Conservation (phyloP, 768 basidiomycete genomes). For the Mrakia blollopis region DNA sequence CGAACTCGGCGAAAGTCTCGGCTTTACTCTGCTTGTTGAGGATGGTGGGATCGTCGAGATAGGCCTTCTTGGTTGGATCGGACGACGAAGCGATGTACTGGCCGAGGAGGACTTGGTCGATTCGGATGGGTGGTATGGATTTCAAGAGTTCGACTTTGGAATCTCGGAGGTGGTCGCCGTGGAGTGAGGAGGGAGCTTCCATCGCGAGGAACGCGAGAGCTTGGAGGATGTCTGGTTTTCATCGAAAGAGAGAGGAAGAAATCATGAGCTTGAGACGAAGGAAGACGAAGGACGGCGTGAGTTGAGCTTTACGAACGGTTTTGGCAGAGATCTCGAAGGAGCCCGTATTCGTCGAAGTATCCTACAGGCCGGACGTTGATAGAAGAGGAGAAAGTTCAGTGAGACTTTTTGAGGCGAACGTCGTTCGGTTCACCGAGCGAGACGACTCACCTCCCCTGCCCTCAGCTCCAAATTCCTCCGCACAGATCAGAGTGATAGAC, state of each 20-base stretch:
- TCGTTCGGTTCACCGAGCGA: too few species aligned
- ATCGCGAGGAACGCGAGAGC: constrained; percentile 12
- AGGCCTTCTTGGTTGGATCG: neutral
- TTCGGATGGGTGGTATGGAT: constrained; percentile 2
- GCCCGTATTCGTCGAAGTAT: constrained; percentile 8
- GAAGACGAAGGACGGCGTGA: neutral
- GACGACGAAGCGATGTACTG: neutral
- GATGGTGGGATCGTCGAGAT: constrained; percentile 1
- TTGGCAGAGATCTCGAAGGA: neutral
- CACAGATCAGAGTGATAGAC: neutral
- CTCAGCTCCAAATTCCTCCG: neutral
- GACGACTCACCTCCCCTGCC: constrained; percentile 1
- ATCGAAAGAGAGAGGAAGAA: neutral
- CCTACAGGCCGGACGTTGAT: neutral
- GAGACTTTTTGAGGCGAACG: too few species aligned
- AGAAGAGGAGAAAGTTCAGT: neutral
- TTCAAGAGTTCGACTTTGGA: constrained; percentile 22
- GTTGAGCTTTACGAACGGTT: neutral
- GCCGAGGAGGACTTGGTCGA: neutral
- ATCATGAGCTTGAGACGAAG: neutral
- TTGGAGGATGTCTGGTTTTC: constrained; percentile 22
- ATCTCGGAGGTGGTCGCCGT: neutral
- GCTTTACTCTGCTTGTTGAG: neutral
- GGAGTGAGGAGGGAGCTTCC: neutral
- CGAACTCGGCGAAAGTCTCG: constrained; percentile 2